Conservation (phyloP, 2,329 filamentous ascomycete species). For the Exophiala xenobiotica region DNA sequence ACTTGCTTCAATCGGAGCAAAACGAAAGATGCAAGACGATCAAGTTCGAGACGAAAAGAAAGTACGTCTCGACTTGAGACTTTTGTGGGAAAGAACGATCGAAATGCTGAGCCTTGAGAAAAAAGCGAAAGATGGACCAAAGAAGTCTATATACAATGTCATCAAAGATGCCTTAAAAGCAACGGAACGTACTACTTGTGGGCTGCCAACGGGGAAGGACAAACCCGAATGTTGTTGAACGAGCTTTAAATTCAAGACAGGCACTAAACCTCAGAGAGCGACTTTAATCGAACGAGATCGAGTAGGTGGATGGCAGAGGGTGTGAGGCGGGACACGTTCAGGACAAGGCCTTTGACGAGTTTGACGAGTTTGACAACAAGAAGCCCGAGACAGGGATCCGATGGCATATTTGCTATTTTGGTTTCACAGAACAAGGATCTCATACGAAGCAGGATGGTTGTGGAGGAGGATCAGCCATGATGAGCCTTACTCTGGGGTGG, state of each 20-base stretch:
- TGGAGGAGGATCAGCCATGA: not conserved
- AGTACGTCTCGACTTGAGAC: not conserved
- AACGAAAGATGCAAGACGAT: not conserved
- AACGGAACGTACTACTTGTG: too few species aligned
- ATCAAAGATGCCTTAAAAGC: too few species aligned
- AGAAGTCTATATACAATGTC: not conserved
- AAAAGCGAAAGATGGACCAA: not conserved
- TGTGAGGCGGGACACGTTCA: not conserved
- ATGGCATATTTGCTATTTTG: not conserved
- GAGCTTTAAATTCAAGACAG: not conserved
- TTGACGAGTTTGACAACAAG: too few species aligned
- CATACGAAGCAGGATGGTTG: not conserved
- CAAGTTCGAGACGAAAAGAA: not conserved
- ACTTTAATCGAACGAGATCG: not conserved
- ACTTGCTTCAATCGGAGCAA: not conserved
- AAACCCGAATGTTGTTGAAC: too few species aligned
- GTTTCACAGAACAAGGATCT: not conserved
- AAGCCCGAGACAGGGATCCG: not conserved
- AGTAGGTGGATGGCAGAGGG: not conserved
- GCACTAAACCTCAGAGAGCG: not conserved
- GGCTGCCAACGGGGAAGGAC: not conserved
- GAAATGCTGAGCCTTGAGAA: not conserved
- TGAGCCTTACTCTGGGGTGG: too few species aligned
- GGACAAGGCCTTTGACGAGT: too few species aligned
- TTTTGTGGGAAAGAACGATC: not conserved